A percentile compares a stretch with the other conserved stretches of the same genome.
Evolutionary conservation across 1,284 basidiomycete genomes (phyloP).

Genomic region (Ganoderma meredithae): DNA sequence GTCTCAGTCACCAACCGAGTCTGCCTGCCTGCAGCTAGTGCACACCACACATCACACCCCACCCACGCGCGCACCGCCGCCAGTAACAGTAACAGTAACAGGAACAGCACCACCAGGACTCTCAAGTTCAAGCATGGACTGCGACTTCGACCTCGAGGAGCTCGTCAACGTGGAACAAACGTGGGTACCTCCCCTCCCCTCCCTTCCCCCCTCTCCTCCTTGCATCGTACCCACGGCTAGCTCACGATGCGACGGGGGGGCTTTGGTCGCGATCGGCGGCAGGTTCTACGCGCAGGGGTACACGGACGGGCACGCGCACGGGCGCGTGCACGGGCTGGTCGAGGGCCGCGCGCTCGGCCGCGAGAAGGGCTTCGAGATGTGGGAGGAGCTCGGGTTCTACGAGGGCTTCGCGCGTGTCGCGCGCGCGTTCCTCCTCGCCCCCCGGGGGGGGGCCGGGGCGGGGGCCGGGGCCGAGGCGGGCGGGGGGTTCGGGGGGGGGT

Average conservation of each 20-base stretch:
- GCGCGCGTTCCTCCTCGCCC: slow-evolving; percentile 47
- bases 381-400: slow-evolving; percentile 97
- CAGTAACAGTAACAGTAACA: background rate
- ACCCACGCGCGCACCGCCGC: background rate
- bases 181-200: slow-evolving; percentile 44
- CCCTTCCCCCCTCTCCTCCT: background rate
- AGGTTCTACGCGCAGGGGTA: slow-evolving; percentile 88
- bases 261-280: no score
- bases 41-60: background rate
- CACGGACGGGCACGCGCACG: slow-evolving; percentile 82
- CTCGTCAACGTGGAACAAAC: slow-evolving; percentile 77
- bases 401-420: slow-evolving; percentile 85
- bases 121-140: slow-evolving; percentile 10
- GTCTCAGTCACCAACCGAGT: background rate
- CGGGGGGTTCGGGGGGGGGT: no score
- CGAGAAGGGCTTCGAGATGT: slow-evolving; percentile 94
- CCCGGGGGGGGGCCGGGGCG: slow-evolving; percentile 50
- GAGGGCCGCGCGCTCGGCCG: slow-evolving; percentile 92
- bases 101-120: no score
- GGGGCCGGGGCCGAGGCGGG: slow-evolving; percentile 43
- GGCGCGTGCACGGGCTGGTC: slow-evolving; percentile 88
- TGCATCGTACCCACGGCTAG: background rate
- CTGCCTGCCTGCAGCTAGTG: no score
- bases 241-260: background rate
- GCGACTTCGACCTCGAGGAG: slow-evolving; percentile 64